Evolutionary conservation across 2,329 filamentous ascomycete genomes (phyloP), one percentile per base, ranked within the genome.

Genomic region (Fusarium avenaceum): DNA sequence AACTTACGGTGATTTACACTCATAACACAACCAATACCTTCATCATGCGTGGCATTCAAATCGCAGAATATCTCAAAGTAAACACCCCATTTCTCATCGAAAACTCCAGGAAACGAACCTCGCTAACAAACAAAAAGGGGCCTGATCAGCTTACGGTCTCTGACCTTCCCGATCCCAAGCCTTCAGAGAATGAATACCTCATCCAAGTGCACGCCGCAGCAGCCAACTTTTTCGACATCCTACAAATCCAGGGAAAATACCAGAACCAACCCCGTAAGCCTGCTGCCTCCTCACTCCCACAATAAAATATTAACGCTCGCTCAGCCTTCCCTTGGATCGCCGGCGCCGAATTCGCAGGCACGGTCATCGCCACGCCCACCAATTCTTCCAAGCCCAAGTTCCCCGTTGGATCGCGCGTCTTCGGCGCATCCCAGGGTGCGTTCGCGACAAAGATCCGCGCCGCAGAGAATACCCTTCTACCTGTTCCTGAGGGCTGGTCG

Each of bases 151-250:
- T 98, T 78, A 86, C 83, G 65, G 91, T 97, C 69, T 86, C 88
- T 19, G 85, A 88, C 22, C 86, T 97, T 15, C 89, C 93, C 19
- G 92, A 94, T 54, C 94, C 93, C 1, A 81, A 82, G 2, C 92
- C 94, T 2, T 84, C 85, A 10, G 80, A 88, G 32, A 83, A 92
- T 75, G 89, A 97, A 81, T 98, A 97, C 78, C 85, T 96, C 67
- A 92, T 98, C 77, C 87, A 90, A 75, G 92, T 98, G 74, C 92
- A 93, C 80, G 93, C 95, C 46, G 87, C 92, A 1, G 95, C 93
- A 20, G 92, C 93, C 74, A 98, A 98, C 82, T 98, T 98, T 86
- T 98, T 97, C 83, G 95, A 98, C 78, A 91, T 97, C 59, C 88
- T 98, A 55, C 95, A 98, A 77, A 93, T 97, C 76, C 91, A 93